Base-by-base conservation (phyloP, 2,329 filamentous ascomycete species). In the Pyricularia grisea region DNA sequence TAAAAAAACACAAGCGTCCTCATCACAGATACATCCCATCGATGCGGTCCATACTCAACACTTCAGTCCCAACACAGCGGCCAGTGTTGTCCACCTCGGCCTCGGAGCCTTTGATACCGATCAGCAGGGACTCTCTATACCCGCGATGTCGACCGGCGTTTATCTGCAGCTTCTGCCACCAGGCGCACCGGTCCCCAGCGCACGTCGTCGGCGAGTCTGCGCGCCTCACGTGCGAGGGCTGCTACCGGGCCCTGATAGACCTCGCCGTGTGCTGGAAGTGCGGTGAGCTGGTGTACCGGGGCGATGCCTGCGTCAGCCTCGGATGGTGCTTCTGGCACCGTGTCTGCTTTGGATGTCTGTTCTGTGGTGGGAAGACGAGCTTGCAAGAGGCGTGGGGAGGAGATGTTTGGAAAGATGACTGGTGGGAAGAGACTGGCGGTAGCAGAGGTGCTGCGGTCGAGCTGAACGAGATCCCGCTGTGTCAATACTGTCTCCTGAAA, bases 301-400 rank as follows among this genome's bases (percentile, higher is more conserved):
- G 79, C 0, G 81, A 85, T 28, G 85, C 87, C 70, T 84, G 83
- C 71, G 83, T 87, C 60, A 87, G 84, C 71, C 78, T 87, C n/a
- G 85, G 85, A 0, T 87, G 83, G 85, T 87, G 84, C 73, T 88
- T 88, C 73, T 88, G 85, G 86, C 85, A 88, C 73, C 78, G 79
- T 58, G 78, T 76, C 0, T 88, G 84, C 74, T 88, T 86, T 74
- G 84, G 85, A 20, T 88, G 85, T 73, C 73, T 88, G 70, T 76
- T 87, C 58, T 87, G 79, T 69, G 83, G 84, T 23, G 80, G 75
- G 69, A 78, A 76, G 70, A 71, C 76, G 14, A 74, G 82, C 2
- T 77, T 28, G 58, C 78, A 27, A 73, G 73, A 25, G 81, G 78
- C 2, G 73, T 79, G 25, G 73, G 71, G 2, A 70, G 60, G 71